phyloP scores from a whole-genome alignment of 345 rosid species.

The Nephelium lappaceum region DNA sequence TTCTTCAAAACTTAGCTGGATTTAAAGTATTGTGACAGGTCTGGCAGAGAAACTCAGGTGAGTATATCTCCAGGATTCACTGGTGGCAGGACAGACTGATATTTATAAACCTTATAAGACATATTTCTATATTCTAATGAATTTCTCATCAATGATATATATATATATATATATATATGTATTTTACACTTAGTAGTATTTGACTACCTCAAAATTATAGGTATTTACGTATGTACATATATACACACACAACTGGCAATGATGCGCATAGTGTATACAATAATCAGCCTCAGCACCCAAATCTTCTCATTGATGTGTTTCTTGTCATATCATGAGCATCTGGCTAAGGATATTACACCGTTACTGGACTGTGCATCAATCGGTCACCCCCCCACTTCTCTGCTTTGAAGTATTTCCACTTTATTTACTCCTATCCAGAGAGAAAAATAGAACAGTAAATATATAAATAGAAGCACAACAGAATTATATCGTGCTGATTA shows the following conservation, averaged over 20 bases:
- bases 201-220: slow-evolving; percentile 1
- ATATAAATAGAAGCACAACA: neutral
- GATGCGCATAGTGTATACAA: slow-evolving; percentile 9
- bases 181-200: slow-evolving; percentile 14
- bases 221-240: neutral
- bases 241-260: slow-evolving; percentile 1
- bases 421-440: slow-evolving; percentile 23
- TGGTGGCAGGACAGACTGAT: neutral
- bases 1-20: no score
- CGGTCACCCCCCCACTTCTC: neutral
- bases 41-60: neutral
- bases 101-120: no score
- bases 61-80: neutral
- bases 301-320: neutral
- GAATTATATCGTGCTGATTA: neutral
- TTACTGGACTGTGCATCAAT: neutral
- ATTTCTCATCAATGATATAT: neutral
- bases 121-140: slow-evolving; percentile 15
- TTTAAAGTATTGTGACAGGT: neutral
- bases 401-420: neutral
- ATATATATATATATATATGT: no score
- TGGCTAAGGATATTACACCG: neutral
- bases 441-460: neutral
- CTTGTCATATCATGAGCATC: neutral
- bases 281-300: slow-evolving; percentile 1